phyloP scores from a whole-genome alignment of 768 basidiomycete species.

The Hysterangium stoloniferum region DNA sequence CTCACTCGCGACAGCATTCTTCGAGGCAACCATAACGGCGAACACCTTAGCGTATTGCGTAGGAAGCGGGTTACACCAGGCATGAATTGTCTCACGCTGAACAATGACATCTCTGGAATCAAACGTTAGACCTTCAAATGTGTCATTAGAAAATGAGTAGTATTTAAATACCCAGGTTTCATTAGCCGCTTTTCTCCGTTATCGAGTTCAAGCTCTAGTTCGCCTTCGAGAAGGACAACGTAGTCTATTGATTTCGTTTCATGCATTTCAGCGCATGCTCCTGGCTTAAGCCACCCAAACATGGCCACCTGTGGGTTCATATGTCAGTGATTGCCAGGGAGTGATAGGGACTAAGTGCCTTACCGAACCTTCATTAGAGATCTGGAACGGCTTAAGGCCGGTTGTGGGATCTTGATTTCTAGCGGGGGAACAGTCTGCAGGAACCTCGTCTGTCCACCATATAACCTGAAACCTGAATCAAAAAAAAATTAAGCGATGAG shows the following conservation, averaged over 20 bases:
- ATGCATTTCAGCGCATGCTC: background rate
- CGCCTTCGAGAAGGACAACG: conserved; percentile 2
- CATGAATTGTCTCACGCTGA: conserved; percentile 4
- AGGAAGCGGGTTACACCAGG: background rate
- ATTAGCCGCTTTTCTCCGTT: background rate
- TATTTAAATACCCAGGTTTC: conserved; percentile 3
- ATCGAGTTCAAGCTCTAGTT: conserved; percentile 5
- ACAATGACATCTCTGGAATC: conserved; percentile 8
- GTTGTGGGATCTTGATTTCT: background rate
- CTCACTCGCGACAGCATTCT: too few relatives aligned
- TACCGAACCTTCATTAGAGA: conserved; percentile 5
- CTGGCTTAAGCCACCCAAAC: background rate
- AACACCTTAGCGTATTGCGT: background rate
- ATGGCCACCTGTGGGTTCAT: background rate
- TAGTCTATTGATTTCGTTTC: conserved; percentile 5
- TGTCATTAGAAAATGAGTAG: background rate
- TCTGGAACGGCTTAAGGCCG: background rate
- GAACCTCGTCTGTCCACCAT: conserved; percentile 6
- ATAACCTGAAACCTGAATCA: background rate
- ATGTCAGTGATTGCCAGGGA: background rate
- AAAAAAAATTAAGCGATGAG: too few relatives aligned
- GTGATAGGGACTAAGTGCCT: background rate
- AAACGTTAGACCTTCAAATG: background rate
- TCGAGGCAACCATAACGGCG: background rate
- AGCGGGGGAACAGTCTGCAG: background rate